Percentiles rank a stretch among this genome's conserved stretches.
These are phyloP conservation scores for Skeletonema tropicum DNA, from an alignment of 108 stramenopile genomes.

Conservation along the genomic window DNA sequence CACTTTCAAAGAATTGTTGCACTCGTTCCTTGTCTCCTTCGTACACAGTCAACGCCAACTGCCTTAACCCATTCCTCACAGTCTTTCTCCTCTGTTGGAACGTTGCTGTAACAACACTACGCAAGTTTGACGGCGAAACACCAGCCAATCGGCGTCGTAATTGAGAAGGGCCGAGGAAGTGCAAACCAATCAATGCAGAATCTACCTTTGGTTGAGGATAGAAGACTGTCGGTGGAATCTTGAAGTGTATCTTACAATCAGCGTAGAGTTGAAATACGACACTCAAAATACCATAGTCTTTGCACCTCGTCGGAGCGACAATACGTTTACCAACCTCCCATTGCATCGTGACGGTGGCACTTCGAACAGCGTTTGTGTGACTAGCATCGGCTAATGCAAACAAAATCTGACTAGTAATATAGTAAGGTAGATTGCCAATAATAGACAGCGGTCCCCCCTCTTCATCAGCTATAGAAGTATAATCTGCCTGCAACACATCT, in stretches of 20 bases:
- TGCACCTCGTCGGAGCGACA: conserved; percentile 74
- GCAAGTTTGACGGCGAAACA: conserved; percentile 75
- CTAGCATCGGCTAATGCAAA: conserved; percentile 94
- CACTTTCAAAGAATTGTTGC: conserved; percentile 43
- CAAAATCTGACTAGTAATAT: conserved; percentile 96
- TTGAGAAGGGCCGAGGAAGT: conserved; percentile 76
- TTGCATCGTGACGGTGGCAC: conserved; percentile 98
- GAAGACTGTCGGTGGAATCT: conserved; percentile 97
- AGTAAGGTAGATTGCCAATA: conserved; percentile 97
- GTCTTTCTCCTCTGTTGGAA: conserved; percentile 98
- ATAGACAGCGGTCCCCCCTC: conserved; percentile 85
- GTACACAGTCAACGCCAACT: conserved; percentile 58
- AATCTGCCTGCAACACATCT: conserved; percentile 93
- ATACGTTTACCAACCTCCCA: conserved; percentile 94
- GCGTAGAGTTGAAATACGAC: conserved; percentile 96
- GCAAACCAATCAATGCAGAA: conserved; percentile 90
- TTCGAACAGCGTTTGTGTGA: conserved; percentile 80
- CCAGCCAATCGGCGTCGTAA: conserved; percentile 74
- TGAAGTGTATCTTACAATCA: conserved; percentile 85
- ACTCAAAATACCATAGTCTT: conserved; percentile 95
- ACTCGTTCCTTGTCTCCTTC: conserved; percentile 50
- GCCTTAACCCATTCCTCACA: conserved; percentile 88
- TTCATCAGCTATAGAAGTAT: conserved; percentile 75
- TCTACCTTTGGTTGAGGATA: conserved; percentile 97
- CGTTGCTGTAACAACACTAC: conserved; percentile 83